Evolutionary conservation across 106 monocot species (phyloP), one percentile per base, ranked within the genome.

Genomic region (Platanthera zijinensis): DNA sequence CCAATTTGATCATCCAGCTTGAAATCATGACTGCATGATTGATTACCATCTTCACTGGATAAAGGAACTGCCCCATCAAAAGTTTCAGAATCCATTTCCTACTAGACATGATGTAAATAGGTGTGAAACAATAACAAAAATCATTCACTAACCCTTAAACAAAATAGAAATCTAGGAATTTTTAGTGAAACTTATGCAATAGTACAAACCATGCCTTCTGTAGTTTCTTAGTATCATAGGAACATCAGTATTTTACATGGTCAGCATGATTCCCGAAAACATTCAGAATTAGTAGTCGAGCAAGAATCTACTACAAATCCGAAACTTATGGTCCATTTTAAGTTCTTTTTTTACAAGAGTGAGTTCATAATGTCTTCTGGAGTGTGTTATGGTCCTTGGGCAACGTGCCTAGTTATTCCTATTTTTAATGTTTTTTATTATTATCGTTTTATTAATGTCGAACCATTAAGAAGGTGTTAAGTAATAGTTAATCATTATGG

Each of bases 1-100:
- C 93, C 93, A 80, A 90, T 48, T 76, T 88, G 80, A 17, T 94
- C 93, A 71, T 94, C 74, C 52, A 94, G 69, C 57, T 51, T 78
- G 74, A 68, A 86, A 13, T 84, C 86, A 85, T 94, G 93, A 46
- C 77, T 77, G 75, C 93, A 93, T 68, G 12, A 32, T 77, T 78
- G 72, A 17, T 82, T 74, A 64, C 28, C 76, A 83, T 74, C 22
- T 74, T 72, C 66, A 57, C 17, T 51, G 48, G 79, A 77, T 74
- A 21, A 18, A 61, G 64, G 25, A 32, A 18, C 57, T 7, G 15
- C 10, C 52, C n/a, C 53, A 19, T 3, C 22, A 10, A 18, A 71
- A 39, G 68, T 15, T 5, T 84, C 84, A 46, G 67, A 71, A 14
- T 82, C 72, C 45, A 77, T 22, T 46, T 69, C 74, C 80, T 86